Percentiles rank a stretch among this genome's conserved stretches.
Evolutionary conservation across 2,329 filamentous ascomycete species (phyloP).

Genomic region (Phialophora chinensis): DNA sequence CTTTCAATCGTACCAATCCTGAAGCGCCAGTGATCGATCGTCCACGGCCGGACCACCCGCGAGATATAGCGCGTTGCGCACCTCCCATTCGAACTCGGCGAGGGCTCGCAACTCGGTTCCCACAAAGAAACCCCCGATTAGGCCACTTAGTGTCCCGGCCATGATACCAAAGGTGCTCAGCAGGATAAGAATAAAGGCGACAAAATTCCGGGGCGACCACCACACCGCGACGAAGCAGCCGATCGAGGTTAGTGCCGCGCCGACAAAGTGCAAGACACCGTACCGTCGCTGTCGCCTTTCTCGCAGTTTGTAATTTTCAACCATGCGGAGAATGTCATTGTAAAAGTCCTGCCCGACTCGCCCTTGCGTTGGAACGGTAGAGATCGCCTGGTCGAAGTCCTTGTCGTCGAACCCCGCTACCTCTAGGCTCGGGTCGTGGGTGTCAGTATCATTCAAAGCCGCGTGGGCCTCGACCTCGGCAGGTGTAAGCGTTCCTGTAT

Average conservation of each 20-base stretch:
- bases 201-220: conserved; percentile 79
- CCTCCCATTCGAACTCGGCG: conserved; percentile 93
- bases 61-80: conserved; percentile 57
- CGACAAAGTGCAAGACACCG: conserved; percentile 75
- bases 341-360: conserved; percentile 61
- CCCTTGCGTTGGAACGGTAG: conserved; percentile 35
- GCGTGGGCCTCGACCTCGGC: conserved; percentile 24
- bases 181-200: conserved; percentile 80
- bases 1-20: conserved; percentile 39
- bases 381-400: conserved; percentile 32
- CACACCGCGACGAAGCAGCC: conserved; percentile 82
- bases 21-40: conserved; percentile 34
- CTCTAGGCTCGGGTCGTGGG: conserved; percentile 20
- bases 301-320: conserved; percentile 70
- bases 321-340: conserved; percentile 75
- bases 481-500: conserved; percentile 9
- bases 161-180: conserved; percentile 77
- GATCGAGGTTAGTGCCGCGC: conserved; percentile 69
- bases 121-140: conserved; percentile 87
- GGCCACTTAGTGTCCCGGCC: conserved; percentile 78
- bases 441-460: conserved; percentile 22
- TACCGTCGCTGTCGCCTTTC: conserved; percentile 74
- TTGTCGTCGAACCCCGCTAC: conserved; percentile 32
- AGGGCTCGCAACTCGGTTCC: conserved; percentile 80
- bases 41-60: conserved; percentile 35